Conservation (phyloP, 2,329 filamentous ascomycete species). For the Coniochaeta sp. region DNA sequence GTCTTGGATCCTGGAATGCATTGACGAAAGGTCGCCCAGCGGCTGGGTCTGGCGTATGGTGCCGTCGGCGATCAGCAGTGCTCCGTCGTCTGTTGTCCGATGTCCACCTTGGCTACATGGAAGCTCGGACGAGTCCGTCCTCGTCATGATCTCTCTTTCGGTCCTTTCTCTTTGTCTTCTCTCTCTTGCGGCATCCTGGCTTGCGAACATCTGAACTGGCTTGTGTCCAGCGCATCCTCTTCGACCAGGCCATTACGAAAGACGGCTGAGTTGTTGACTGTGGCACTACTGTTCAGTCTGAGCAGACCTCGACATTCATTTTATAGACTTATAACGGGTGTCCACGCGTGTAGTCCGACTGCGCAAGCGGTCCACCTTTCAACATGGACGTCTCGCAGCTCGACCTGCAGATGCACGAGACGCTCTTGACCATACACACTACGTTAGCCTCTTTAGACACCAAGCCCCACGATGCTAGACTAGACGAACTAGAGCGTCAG, state of each 20-base stretch:
- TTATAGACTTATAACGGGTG: too few species aligned
- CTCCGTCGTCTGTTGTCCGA: neutral
- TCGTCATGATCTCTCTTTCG: too few species aligned
- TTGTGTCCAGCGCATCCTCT: neutral
- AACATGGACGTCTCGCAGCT: slow-evolving; percentile 29
- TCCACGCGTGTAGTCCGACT: too few species aligned
- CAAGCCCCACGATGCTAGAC: slow-evolving; percentile 24
- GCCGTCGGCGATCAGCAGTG: neutral
- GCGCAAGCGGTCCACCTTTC: neutral
- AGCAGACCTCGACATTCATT: too few species aligned
- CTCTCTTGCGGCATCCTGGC: neutral
- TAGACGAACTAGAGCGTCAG: slow-evolving; percentile 31
- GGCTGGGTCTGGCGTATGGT: neutral
- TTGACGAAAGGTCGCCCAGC: neutral
- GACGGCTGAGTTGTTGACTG: too few species aligned
- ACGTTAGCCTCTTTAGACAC: slow-evolving; percentile 27
- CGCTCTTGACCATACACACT: slow-evolving; percentile 28
- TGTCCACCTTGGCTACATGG: neutral
- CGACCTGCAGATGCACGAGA: slow-evolving; percentile 35
- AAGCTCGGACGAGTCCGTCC: neutral
- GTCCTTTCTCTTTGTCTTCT: neutral
- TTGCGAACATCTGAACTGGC: neutral
- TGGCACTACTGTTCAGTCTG: too few species aligned
- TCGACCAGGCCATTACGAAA: neutral
- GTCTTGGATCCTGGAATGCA: neutral